Evolutionary conservation across 805 yeast genomes (phyloP).

Genomic region (Lipomyces sp.): DNA sequence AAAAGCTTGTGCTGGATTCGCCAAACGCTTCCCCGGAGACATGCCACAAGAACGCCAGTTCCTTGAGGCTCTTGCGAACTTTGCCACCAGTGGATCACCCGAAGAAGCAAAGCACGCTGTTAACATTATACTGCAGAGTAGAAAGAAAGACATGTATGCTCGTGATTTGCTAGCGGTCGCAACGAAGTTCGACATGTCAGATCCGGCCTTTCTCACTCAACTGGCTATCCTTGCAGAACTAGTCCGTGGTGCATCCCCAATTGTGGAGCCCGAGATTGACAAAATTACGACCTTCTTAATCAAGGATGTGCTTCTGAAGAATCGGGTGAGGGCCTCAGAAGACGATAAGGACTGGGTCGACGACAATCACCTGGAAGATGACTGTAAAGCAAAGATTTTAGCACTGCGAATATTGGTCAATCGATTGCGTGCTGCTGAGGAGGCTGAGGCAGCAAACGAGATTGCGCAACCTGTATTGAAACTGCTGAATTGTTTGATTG

Average conservation of each 20-base stretch:
- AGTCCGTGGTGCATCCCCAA: constrained; percentile 53
- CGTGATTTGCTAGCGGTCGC: constrained; percentile 50
- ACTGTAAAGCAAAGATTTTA: constrained; percentile 55
- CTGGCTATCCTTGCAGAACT: constrained; percentile 66
- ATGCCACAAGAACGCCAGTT: constrained; percentile 55
- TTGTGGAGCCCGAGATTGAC: constrained; percentile 58
- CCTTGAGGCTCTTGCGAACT: constrained; percentile 51
- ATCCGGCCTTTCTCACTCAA: constrained; percentile 56
- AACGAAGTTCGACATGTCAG: constrained; percentile 55
- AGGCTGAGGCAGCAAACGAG: constrained; percentile 49
- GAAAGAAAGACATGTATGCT: constrained; percentile 50
- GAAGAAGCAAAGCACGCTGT: constrained; percentile 67
- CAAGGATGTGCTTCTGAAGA: constrained; percentile 63
- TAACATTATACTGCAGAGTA: constrained; percentile 58
- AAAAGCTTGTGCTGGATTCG: constrained; percentile 64
- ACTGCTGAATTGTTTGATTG: constrained; percentile 66
- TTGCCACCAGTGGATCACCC: constrained; percentile 60
- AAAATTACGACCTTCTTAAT: constrained; percentile 65
- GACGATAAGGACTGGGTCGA: constrained; percentile 54
- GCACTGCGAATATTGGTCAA: constrained; percentile 64
- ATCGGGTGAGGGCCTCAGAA: constrained; percentile 45
- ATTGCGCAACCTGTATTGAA: constrained; percentile 69
- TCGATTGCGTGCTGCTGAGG: constrained; percentile 53
- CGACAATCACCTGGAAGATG: constrained; percentile 50
- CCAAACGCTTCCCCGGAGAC: constrained; percentile 55